These are phyloP conservation scores for Zoysia pacifica DNA, from an alignment of 176 grass and related monocot species.

Conservation along the genomic window DNA sequence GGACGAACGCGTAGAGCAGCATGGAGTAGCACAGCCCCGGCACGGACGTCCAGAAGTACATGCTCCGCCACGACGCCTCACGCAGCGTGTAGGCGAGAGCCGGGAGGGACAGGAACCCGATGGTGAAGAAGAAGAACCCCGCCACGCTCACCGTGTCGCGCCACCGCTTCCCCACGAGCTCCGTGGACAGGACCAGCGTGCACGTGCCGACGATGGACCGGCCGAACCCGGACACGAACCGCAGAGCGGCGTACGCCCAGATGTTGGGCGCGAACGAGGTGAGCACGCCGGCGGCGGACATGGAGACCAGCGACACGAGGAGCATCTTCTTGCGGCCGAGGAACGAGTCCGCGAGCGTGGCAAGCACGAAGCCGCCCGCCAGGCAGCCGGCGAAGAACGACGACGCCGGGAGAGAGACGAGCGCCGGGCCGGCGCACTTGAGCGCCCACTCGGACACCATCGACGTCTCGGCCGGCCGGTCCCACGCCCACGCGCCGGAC, in stretches of 20 bases:
- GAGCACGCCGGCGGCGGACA: constrained; percentile 65
- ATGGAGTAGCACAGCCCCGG: constrained; percentile 65
- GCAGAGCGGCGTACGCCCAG: constrained; percentile 69
- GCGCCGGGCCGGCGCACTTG: constrained; percentile 62
- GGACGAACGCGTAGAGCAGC: constrained; percentile 53
- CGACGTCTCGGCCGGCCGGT: constrained; percentile 40
- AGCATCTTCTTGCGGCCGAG: constrained; percentile 86
- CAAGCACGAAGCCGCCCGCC: constrained; percentile 68
- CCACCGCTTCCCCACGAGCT: constrained; percentile 81
- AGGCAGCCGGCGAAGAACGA: constrained; percentile 84
- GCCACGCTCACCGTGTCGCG: constrained; percentile 68
- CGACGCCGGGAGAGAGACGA: constrained; percentile 76
- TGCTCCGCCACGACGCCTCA: constrained; percentile 58
- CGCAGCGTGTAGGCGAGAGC: constrained; percentile 65
- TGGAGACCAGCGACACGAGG: constrained; percentile 45
- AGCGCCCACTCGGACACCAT: constrained; percentile 83
- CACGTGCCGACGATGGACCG: constrained; percentile 66
- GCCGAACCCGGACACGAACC: constrained; percentile 70
- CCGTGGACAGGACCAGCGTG: constrained; percentile 76
- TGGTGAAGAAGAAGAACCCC: constrained; percentile 71
- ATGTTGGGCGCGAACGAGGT: constrained; percentile 70
- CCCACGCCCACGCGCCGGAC: constrained; percentile 64
- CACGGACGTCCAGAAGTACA: constrained; percentile 76
- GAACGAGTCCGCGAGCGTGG: constrained; percentile 75
- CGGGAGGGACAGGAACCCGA: constrained; percentile 86